Evolutionary conservation across 2,329 filamentous ascomycete genomes (phyloP).

Genomic region (Ophiostoma triangulosporum): DNA sequence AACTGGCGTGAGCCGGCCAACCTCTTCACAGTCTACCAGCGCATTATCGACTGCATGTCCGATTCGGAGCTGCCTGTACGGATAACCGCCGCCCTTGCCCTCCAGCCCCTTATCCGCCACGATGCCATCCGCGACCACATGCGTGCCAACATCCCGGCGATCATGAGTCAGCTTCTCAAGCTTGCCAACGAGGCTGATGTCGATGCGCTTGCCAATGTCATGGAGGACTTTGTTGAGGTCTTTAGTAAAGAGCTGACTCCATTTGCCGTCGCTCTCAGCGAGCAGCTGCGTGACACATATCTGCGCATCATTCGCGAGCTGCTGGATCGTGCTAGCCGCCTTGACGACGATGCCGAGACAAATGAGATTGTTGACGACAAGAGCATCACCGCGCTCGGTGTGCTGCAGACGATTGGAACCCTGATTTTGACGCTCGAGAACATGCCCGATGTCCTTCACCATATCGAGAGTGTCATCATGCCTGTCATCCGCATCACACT

Average conservation of each 20-base stretch:
- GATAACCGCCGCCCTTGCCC: conserved; percentile 82
- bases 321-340: conserved; percentile 71
- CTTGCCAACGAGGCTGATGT: conserved; percentile 96
- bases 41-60: conserved; percentile 94
- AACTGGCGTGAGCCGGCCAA: conserved; percentile 97
- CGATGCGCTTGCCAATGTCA: conserved; percentile 91
- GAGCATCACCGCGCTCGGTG: conserved; percentile 91
- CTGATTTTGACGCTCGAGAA: conserved; percentile 94
- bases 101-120: conserved; percentile 91
- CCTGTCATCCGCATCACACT: conserved; percentile 91
- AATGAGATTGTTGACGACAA: conserved; percentile 95
- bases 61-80: conserved; percentile 86
- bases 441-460: conserved; percentile 85
- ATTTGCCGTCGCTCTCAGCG: conserved; percentile 89
- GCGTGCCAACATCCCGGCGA: conserved; percentile 95
- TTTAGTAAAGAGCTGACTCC: conserved; percentile 95
- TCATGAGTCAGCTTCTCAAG: conserved; percentile 97
- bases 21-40: conserved; percentile 87
- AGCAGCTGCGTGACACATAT: conserved; percentile 93
- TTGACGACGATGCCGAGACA: conserved; percentile 63
- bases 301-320: conserved; percentile 85
- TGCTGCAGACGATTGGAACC: conserved; percentile 93
- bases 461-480: conserved; percentile 93
- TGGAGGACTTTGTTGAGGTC: conserved; percentile 99
- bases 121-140: conserved; percentile 88